Base-by-base conservation (phyloP, 2,329 filamentous ascomycete genomes). In the Chrysoporthe cubensis region DNA sequence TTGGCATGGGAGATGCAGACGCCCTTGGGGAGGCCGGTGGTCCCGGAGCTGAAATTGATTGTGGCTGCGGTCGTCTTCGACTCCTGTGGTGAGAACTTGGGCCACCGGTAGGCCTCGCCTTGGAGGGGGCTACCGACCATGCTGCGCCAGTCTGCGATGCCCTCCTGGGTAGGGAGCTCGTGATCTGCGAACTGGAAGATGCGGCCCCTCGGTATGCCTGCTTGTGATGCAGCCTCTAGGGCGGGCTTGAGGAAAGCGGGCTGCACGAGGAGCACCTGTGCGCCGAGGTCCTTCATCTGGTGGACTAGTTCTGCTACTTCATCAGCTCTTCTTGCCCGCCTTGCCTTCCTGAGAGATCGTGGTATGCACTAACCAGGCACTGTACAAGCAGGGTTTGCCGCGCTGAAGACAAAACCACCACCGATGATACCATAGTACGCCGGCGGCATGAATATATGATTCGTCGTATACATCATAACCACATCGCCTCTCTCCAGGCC, bases 371-470 rank as follows among this genome's bases (percentile, higher is more conserved):
- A 72, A 83, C 83, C 83, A 66, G 78, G 76, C 16, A 81, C 75
- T 1, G 83, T 86, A 71, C 85, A 87, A 11, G 78, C 77, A 16
- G 85, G 84, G 72, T 87, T 87, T 4, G 81, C 83, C 26, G 84
- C 85, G 63, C 81, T 87, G 75, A 88, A 88, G 32, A 84, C 80
- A 67, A 79, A 82, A 3, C 84, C 84, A 32, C 80, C 80, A 0
- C 85, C 85, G 1, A 85, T 81, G 50, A 85, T 81, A 2, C 83
- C 85, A 5, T 87, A 76, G 71, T 86, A 87, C 16, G 83, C 82
- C 4, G 83, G 82, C 0, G 85, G 85, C 1, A 87, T 80, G 70
- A 84, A 85, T 50, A 88, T 82, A 69, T 86, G 83, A 72, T 87
- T 88, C 2, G 82, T 80, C 0, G 83, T 83, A 71, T 83, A 85